Percentiles rank a stretch among this genome's conserved stretches.
Evolutionary conservation across 1,139 yeast species (phyloP).

Genomic region (Pneumocystis jirovecii): DNA sequence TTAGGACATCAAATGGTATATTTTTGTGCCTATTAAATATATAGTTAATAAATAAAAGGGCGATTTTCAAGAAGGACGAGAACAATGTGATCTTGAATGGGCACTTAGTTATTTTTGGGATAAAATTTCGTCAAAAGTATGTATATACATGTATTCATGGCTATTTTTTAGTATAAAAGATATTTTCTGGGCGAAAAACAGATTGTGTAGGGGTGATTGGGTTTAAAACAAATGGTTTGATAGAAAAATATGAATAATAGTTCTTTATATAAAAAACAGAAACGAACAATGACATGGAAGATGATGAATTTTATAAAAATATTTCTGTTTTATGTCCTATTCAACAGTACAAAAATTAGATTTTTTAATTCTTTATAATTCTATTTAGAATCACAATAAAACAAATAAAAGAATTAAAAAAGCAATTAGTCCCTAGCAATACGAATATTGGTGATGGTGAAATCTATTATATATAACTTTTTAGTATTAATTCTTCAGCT

Average conservation of each 20-base stretch:
- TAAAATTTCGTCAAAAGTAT: conserved; percentile 30
- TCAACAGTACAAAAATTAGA: conserved; percentile 7
- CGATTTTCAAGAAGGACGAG: conserved; percentile 14
- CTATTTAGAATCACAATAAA: conserved; percentile 16
- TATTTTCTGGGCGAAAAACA: conserved; percentile 38
- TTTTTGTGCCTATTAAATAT: not conserved
- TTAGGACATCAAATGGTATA: conserved; percentile 33
- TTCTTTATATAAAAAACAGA: conserved; percentile 7
- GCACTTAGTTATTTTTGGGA: conserved; percentile 33
- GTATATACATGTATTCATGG: conserved; percentile 12
- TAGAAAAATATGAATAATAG: not conserved
- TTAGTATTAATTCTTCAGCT: conserved; percentile 7
- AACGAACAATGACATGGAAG: conserved; percentile 9
- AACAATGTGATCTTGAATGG: conserved; percentile 26
- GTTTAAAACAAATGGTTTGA: conserved; percentile 24
- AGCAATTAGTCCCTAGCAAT: conserved; percentile 19
- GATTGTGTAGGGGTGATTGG: conserved; percentile 39
- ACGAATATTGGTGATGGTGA: conserved; percentile 21
- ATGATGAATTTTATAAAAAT: conserved; percentile 11
- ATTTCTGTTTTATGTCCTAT: conserved; percentile 12
- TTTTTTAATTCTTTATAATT: not conserved
- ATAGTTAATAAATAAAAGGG: not conserved
- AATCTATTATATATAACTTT: not conserved
- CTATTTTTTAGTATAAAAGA: conserved; percentile 12
- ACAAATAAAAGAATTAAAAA: conserved; percentile 19